Evolutionary conservation across 1,284 basidiomycete genomes (phyloP).

Genomic region (Rhodotorula glutinis): DNA sequence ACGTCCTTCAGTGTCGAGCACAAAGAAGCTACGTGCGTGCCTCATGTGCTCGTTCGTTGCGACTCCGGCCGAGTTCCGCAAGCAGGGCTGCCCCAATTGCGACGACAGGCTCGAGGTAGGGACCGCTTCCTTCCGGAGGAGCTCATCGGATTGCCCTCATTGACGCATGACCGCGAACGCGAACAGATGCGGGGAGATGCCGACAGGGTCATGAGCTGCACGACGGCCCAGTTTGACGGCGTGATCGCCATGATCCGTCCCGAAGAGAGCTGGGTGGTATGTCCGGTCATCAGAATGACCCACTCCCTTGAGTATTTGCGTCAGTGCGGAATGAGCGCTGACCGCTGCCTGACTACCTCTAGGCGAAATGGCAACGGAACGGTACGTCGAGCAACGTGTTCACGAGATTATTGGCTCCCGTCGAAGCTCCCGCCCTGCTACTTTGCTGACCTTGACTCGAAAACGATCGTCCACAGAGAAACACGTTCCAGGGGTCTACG

Average conservation of each 20-base stretch:
- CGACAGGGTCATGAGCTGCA: constrained; percentile 81
- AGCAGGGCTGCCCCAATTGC: constrained; percentile 91
- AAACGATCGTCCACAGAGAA: constrained; percentile 39
- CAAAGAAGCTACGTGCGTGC: constrained; percentile 39
- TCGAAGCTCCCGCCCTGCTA: no score
- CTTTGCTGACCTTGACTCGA: no score
- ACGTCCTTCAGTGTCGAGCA: constrained; percentile 5
- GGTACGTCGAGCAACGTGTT: constrained; percentile 17
- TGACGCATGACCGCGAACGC: background rate
- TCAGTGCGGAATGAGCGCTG: no score
- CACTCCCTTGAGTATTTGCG: no score
- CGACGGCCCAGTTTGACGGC: constrained; percentile 92
- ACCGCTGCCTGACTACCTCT: constrained; percentile 39
- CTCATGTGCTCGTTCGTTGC: constrained; percentile 54
- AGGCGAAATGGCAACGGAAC: constrained; percentile 43
- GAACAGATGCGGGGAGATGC: constrained; percentile 78
- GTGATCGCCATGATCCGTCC: constrained; percentile 85
- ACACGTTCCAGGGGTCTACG: constrained; percentile 41
- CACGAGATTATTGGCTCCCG: no score
- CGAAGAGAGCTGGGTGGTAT: constrained; percentile 88
- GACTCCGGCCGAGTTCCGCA: constrained; percentile 75
- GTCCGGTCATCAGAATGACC: no score
- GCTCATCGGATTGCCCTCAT: background rate
- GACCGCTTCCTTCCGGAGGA: background rate
- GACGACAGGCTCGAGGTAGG: constrained; percentile 87